These are phyloP conservation scores for Pythium chondricola DNA, from an alignment of 352 stramenopile species.

Conservation along the genomic window DNA sequence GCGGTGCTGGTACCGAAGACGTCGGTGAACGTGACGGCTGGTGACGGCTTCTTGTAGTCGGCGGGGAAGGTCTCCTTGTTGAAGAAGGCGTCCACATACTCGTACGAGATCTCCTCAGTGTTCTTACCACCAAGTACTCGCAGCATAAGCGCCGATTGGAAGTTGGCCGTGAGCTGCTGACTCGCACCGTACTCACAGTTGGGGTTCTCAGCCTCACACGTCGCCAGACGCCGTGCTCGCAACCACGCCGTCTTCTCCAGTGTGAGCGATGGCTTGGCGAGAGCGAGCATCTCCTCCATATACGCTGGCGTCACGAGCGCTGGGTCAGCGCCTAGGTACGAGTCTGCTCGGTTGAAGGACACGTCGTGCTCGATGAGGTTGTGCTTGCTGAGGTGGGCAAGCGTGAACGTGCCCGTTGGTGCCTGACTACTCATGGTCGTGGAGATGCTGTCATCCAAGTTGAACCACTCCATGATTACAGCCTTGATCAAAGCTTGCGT, in stretches of 20 bases:
- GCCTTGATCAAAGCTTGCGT: slow-evolving; percentile 20
- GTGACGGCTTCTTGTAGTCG: slow-evolving; percentile 15
- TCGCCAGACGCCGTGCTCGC: slow-evolving; percentile 8
- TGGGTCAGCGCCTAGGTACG: slow-evolving; percentile 30
- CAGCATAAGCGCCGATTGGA: slow-evolving; percentile 27
- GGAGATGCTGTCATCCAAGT: slow-evolving; percentile 32
- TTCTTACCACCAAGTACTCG: slow-evolving; percentile 17
- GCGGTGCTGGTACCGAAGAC: slow-evolving; percentile 3
- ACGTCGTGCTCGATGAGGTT: slow-evolving; percentile 29
- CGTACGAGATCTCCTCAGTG: slow-evolving; percentile 16
- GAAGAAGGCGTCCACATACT: slow-evolving; percentile 21
- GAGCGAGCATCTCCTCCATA: slow-evolving; percentile 23
- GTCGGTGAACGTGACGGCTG: slow-evolving; percentile 9
- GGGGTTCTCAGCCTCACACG: slow-evolving; percentile 9
- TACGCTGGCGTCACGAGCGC: slow-evolving; percentile 20
- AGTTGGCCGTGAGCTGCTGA: slow-evolving; percentile 20
- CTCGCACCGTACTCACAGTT: slow-evolving; percentile 8
- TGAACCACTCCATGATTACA: slow-evolving; percentile 34
- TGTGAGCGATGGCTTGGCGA: slow-evolving; percentile 2
- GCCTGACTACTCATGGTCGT: slow-evolving; percentile 24
- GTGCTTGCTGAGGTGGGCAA: slow-evolving; percentile 37
- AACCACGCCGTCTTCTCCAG: slow-evolving; percentile 8
- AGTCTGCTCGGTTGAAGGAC: slow-evolving; percentile 27
- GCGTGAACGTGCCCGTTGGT: slow-evolving; percentile 18
- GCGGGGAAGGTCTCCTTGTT: slow-evolving; percentile 22